phyloP scores from a whole-genome alignment of 164 flowering plant genomes.

The Magnolia changhungtana region DNA sequence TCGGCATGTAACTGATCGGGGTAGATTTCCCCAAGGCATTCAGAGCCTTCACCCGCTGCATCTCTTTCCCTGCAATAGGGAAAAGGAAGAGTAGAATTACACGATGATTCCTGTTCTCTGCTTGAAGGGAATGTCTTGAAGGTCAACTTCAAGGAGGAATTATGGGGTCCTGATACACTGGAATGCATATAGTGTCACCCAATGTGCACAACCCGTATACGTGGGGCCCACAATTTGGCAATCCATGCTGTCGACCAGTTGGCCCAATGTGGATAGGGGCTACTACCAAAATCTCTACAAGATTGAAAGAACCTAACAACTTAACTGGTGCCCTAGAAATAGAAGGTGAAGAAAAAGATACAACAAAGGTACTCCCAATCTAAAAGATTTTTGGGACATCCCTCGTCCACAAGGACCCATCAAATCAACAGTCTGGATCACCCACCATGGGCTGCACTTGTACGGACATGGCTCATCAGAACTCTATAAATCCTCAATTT shows the following conservation, averaged over 20 bases:
- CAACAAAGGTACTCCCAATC: not conserved
- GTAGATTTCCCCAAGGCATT: conserved; percentile 25
- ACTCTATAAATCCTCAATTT: not conserved
- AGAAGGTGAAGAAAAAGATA: too few relatives aligned
- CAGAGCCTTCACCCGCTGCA: conserved; percentile 24
- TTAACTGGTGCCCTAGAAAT: too few relatives aligned
- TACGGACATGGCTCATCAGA: not conserved
- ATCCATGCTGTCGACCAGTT: too few relatives aligned
- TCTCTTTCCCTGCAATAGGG: conserved; percentile 23
- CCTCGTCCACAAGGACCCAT: not conserved
- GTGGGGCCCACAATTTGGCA: not conserved
- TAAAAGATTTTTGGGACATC: not conserved
- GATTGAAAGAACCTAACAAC: too few relatives aligned
- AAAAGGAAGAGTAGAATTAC: too few relatives aligned
- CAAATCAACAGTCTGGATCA: not conserved
- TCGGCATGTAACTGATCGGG: not conserved
- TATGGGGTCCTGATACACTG: not conserved
- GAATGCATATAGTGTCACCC: not conserved
- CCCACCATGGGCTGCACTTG: not conserved
- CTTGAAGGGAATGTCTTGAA: not conserved
- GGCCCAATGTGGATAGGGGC: too few relatives aligned
- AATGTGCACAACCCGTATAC: not conserved
- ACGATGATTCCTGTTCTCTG: not conserved
- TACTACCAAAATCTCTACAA: too few relatives aligned
- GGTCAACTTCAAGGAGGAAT: not conserved